Base-by-base conservation (phyloP, 2,329 filamentous ascomycete species). In the Trichoderma koningiopsis region DNA sequence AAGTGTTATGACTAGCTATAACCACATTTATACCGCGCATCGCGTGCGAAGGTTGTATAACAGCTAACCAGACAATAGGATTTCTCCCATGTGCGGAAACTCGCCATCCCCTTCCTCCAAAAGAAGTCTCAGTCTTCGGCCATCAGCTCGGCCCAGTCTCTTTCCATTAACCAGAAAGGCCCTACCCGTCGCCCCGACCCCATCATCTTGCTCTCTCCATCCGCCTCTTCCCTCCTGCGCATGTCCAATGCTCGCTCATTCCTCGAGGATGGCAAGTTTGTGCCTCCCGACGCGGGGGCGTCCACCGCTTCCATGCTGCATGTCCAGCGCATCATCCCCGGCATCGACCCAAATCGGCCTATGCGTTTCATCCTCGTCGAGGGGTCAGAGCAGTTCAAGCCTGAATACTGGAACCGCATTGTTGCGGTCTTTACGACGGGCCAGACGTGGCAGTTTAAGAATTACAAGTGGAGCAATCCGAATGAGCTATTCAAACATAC, bases 371-470 rank as follows among this genome's bases (percentile, higher is more conserved):
- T 98, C 77, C 89, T 99, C 49, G 95, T 98, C 66, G 96, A 99
- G 79, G 91, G 91, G 22, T 92, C 94, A 0, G 91, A 96, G 77
- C 92, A 96, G 79, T 99, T 99, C 87, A 97, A 97, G 79, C 96
- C 96, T 0, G 94, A 98, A 78, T 97, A 98, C 84, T 99, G 96
- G 96, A 91, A 91, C 76, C 90, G 94, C 63, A 92, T 99, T 7
- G 96, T 97, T 1, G 96, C 92, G 14, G 94, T 99, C 69, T 98
- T 99, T 82, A 99, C 96, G 0, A 99, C 96, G 0, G 96, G 96
- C 40, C 96, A 99, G 82, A 90, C 91, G 11, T 99, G 96, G 96
- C 96, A 99, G 81, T 99, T 99, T 83, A 97, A 97, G 82, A 92
- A 89, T 74, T 99, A 99, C 87, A 97, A 97, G 81, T 99, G 96